These are phyloP conservation scores for Lomentospora prolificans DNA, from an alignment of 2,329 filamentous ascomycete species.

Conservation along the genomic window DNA sequence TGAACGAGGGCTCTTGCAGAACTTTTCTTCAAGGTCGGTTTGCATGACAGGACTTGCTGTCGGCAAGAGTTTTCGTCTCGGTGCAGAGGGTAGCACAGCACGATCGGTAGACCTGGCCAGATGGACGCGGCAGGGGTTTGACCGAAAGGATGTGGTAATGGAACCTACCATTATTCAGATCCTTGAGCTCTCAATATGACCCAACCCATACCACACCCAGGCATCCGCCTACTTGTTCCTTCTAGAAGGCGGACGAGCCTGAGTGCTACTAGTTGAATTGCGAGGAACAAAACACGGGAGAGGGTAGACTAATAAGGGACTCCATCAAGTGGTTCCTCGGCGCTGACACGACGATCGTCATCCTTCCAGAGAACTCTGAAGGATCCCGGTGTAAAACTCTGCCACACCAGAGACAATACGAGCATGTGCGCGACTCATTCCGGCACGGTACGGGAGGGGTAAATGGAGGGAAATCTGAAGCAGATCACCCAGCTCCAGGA, in stretches of 20 bases:
- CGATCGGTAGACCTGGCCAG: too few relatives aligned
- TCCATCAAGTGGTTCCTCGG: too few relatives aligned
- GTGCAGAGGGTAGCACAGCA: too few relatives aligned
- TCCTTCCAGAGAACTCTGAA: not conserved
- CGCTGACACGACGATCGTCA: not conserved
- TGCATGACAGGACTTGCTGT: not conserved
- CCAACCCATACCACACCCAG: too few relatives aligned
- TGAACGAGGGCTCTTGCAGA: not conserved
- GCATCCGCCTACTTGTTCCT: too few relatives aligned
- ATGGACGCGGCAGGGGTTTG: not conserved
- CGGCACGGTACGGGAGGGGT: not conserved
- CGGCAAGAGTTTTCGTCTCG: not conserved
- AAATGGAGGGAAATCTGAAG: not conserved
- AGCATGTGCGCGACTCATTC: not conserved
- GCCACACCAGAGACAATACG: not conserved
- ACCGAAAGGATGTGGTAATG: not conserved
- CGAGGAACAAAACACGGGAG: too few relatives aligned
- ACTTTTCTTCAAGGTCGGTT: not conserved
- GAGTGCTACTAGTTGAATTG: too few relatives aligned
- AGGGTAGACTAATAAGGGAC: too few relatives aligned
- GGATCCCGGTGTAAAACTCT: too few relatives aligned
- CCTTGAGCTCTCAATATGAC: not conserved
- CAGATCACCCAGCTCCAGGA: not conserved
- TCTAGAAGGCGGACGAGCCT: not conserved
- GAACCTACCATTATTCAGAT: constrained; percentile 1